Conservation (phyloP, 768 basidiomycete species). For the Lyophyllum atratum region DNA sequence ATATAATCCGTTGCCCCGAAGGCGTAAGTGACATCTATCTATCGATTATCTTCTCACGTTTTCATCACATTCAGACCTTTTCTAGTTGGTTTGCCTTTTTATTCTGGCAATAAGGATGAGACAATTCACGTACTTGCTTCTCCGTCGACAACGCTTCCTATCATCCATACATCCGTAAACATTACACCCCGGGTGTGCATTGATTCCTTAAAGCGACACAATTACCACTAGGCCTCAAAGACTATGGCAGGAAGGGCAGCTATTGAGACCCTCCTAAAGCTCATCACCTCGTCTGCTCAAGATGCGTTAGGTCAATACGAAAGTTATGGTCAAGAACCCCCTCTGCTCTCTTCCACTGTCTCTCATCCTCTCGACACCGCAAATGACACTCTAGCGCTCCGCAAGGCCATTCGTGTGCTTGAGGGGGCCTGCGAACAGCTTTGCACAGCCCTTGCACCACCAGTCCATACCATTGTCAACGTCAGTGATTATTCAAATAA, state of each 20-base stretch:
- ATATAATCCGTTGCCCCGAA: no score
- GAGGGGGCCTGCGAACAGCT: background rate
- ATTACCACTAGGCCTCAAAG: no score
- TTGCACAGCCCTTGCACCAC: background rate
- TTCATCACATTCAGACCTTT: no score
- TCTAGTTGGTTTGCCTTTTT: no score
- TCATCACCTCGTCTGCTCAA: constrained; percentile 14
- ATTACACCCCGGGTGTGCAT: no score
- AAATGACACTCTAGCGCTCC: background rate
- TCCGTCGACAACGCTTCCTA: no score
- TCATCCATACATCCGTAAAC: no score
- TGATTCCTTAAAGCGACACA: no score
- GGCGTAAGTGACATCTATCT: no score
- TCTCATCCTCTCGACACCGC: constrained; percentile 2
- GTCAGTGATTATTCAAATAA: background rate
- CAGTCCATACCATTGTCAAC: background rate
- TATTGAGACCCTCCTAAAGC: constrained; percentile 5
- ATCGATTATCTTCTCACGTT: no score
- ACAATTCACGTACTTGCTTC: no score
- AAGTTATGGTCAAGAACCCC: background rate
- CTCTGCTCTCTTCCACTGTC: background rate
- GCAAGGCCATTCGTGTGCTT: background rate
- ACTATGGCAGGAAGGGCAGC: constrained; percentile 1
- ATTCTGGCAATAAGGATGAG: no score
- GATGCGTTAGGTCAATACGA: constrained; percentile 6